phyloP scores from a whole-genome alignment of 371 early-diverging fungal species.

The Rhizopus delemar region DNA sequence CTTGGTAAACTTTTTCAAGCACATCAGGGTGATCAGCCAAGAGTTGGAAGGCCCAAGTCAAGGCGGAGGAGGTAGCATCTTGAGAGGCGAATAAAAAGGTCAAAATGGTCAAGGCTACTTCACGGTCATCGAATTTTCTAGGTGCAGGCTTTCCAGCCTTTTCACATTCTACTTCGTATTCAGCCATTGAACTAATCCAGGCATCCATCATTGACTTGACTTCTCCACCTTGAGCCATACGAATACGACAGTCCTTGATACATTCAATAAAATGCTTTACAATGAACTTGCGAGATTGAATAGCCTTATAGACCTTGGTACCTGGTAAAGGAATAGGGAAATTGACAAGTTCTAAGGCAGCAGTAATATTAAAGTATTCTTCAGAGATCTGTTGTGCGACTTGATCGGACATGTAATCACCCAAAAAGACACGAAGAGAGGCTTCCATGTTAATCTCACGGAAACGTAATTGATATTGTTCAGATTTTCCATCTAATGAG shows the following conservation, averaged over 20 bases:
- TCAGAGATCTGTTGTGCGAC: conserved; percentile 47
- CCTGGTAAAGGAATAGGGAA: conserved; percentile 59
- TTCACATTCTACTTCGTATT: conserved; percentile 39
- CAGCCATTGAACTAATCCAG: conserved; percentile 48
- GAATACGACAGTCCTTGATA: conserved; percentile 41
- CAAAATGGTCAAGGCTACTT: conserved; percentile 51
- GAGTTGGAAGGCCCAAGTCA: conserved; percentile 57
- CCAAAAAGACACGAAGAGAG: conserved; percentile 55
- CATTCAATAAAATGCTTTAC: conserved; percentile 49
- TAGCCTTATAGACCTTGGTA: conserved; percentile 58
- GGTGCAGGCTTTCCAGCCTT: conserved; percentile 42
- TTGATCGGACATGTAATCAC: conserved; percentile 48
- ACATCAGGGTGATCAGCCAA: conserved; percentile 55
- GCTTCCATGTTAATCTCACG: conserved; percentile 57
- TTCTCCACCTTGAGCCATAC: conserved; percentile 42
- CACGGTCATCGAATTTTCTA: conserved; percentile 48
- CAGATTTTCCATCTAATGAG: conserved; percentile 36
- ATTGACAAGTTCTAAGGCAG: conserved; percentile 58
- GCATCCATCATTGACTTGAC: conserved; percentile 53
- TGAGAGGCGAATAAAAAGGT: conserved; percentile 57
- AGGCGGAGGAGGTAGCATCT: conserved; percentile 56
- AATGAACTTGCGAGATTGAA: conserved; percentile 56
- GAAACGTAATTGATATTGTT: conserved; percentile 50
- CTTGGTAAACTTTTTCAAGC: conserved; percentile 42
- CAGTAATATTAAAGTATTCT: conserved; percentile 56